Conservation (phyloP, 768 basidiomycete genomes). For the Rhodotorula paludigena region DNA sequence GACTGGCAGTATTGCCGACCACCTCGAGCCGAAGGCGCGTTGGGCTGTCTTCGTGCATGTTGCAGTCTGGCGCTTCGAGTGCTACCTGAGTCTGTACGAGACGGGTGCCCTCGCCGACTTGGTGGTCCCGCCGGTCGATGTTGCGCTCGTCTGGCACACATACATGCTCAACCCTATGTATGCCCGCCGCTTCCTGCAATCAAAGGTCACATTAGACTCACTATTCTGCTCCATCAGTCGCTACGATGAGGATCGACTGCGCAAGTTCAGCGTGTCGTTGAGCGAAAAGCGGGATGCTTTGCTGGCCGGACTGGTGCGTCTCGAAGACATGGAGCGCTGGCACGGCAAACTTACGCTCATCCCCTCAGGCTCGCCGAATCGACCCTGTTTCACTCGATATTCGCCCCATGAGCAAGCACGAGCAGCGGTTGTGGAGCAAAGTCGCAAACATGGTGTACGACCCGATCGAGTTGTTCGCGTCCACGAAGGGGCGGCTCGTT, state of each 20-base stretch:
- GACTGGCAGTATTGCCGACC: background rate
- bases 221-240: background rate
- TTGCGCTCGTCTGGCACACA: conserved; percentile 36
- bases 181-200: background rate
- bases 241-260: conserved; percentile 13
- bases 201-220: background rate
- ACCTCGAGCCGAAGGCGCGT: conserved; percentile 28
- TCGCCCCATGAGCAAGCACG: too few species aligned
- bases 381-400: too few species aligned
- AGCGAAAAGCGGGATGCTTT: too few species aligned
- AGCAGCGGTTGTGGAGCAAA: background rate
- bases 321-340: too few species aligned
- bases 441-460: background rate
- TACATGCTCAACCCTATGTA: conserved; percentile 36
- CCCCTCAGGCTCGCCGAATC: too few species aligned
- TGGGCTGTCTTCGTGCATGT: conserved; percentile 35
- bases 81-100: background rate
- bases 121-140: conserved; percentile 37
- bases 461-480: background rate
- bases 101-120: background rate
- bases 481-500: background rate
- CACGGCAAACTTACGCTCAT: too few species aligned
- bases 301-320: too few species aligned
- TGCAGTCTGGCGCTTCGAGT: conserved; percentile 27
- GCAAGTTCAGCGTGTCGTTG: too few species aligned